Evolutionary conservation across 805 yeast genomes (phyloP).

Genomic region (Barnettozyma siamensis): DNA sequence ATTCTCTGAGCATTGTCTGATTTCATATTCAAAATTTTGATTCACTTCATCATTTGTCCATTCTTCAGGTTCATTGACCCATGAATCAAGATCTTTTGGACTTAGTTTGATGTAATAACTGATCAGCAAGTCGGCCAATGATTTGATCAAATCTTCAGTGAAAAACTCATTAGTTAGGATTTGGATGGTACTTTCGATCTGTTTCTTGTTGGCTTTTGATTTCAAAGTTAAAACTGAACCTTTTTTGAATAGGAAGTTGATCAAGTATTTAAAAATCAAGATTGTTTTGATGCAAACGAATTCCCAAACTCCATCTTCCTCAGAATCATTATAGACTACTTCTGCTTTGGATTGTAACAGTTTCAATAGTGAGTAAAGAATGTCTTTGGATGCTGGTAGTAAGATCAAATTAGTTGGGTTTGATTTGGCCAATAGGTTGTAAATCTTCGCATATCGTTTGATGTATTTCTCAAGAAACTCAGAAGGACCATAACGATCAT

Average conservation of each 20-base stretch:
- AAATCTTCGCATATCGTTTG: conserved; percentile 71
- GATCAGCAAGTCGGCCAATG: conserved; percentile 61
- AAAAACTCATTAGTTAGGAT: conserved; percentile 50
- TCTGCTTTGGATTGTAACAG: conserved; percentile 60
- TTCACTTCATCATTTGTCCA: conserved; percentile 81
- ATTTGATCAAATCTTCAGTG: conserved; percentile 47
- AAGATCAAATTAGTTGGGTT: conserved; percentile 70
- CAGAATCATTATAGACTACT: conserved; percentile 53
- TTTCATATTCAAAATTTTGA: conserved; percentile 74
- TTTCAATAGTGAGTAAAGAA: conserved; percentile 55
- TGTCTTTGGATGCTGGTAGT: conserved; percentile 55
- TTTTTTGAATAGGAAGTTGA: conserved; percentile 55
- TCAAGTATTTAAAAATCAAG: conserved; percentile 55
- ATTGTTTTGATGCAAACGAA: conserved; percentile 62
- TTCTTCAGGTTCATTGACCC: conserved; percentile 88
- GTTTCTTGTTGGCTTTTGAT: conserved; percentile 59
- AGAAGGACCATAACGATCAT: conserved; percentile 39
- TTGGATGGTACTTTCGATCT: conserved; percentile 51
- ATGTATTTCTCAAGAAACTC: conserved; percentile 60
- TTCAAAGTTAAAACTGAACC: conserved; percentile 60
- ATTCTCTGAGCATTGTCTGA: conserved; percentile 83
- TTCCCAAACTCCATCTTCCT: conserved; percentile 65
- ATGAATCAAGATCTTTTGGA: conserved; percentile 71
- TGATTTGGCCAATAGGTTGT: conserved; percentile 47
- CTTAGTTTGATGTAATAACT: conserved; percentile 68